Conservation (phyloP, 495 filamentous ascomycete species). For the Tetracladium marchalianum region DNA sequence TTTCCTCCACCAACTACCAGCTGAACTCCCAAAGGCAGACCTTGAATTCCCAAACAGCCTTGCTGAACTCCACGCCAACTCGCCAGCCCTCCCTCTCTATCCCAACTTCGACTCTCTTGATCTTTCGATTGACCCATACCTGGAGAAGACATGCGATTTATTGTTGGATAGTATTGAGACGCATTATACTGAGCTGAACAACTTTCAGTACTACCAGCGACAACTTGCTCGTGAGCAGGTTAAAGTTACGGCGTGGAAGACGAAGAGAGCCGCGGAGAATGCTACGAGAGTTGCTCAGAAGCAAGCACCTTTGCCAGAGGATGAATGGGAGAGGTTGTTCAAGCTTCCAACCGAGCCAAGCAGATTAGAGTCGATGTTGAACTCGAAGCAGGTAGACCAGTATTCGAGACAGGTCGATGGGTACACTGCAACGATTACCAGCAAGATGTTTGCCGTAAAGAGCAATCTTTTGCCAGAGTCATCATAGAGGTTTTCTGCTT, state of each 20-base stretch:
- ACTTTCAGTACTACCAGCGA: constrained; percentile 96
- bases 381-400: constrained; percentile 92
- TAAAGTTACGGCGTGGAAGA: constrained; percentile 93
- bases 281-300: constrained; percentile 73
- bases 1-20: constrained; percentile 77
- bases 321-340: constrained; percentile 96
- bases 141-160: constrained; percentile 97
- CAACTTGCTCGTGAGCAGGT: constrained; percentile 90
- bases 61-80: constrained; percentile 49
- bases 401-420: constrained; percentile 95
- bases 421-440: constrained; percentile 81
- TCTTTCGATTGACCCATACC: constrained; percentile 90
- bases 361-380: constrained; percentile 83
- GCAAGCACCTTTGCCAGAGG: constrained; percentile 81
- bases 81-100: constrained; percentile 51
- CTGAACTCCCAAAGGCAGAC: constrained; percentile 42
- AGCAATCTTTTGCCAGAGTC: constrained; percentile 49
- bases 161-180: constrained; percentile 93
- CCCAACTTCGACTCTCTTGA: constrained; percentile 84
- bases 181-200: constrained; percentile 97
- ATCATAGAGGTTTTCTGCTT: not conserved
- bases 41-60: constrained; percentile 66
- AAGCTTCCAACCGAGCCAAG: constrained; percentile 93
- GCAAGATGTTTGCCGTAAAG: constrained; percentile 98
- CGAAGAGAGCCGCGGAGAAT: constrained; percentile 93